Conservation (phyloP, 148 eudicot species). For the Chenopodium suecicum region DNA sequence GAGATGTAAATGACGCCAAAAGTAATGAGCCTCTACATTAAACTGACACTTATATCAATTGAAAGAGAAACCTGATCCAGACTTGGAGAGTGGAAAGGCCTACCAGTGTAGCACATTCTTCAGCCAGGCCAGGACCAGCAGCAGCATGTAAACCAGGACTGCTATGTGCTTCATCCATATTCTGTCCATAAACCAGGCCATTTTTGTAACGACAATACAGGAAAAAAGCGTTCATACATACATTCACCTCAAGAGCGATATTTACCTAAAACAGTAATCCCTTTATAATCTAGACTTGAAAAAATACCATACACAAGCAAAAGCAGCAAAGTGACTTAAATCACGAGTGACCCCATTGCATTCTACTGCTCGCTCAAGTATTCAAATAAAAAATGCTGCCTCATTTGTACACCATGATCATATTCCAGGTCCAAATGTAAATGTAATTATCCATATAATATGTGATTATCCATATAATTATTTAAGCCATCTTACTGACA, state of each 20-base stretch:
- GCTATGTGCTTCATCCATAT: slow-evolving; percentile 93
- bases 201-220: neutral
- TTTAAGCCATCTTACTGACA: neutral
- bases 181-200: slow-evolving; percentile 41
- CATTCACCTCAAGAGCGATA: neutral
- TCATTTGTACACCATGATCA: neutral
- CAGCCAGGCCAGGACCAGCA: slow-evolving; percentile 97
- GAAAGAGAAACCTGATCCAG: neutral
- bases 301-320: neutral
- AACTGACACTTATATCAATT: neutral
- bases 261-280: neutral
- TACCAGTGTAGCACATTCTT: slow-evolving; percentile 92
- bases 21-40: neutral
- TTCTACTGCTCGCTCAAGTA: neutral
- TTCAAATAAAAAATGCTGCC: neutral
- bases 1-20: neutral
- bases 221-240: neutral
- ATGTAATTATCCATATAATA: neutral
- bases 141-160: slow-evolving; percentile 98
- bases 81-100: slow-evolving; percentile 18
- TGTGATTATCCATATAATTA: neutral
- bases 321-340: neutral
- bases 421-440: neutral
- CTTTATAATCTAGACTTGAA: neutral
- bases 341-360: slow-evolving; percentile 1